A percentile compares a stretch with the other conserved stretches of the same genome.
phyloP scores from a whole-genome alignment of 2,329 filamentous ascomycete species.

The Colletotrichum sp. region DNA sequence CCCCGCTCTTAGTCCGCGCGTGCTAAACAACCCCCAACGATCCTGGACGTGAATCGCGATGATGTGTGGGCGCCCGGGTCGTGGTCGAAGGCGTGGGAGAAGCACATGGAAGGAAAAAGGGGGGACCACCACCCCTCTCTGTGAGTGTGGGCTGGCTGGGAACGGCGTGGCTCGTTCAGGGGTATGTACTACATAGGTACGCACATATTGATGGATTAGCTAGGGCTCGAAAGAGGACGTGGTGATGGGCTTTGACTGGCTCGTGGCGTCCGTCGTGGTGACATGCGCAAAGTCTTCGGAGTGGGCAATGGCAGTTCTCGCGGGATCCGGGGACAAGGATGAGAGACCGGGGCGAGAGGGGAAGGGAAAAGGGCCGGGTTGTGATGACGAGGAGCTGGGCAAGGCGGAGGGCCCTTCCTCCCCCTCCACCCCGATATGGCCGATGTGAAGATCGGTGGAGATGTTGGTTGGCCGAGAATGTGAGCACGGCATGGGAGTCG shows the following conservation, averaged over 20 bases:
- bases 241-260: not conserved
- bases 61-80: not conserved
- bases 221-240: not conserved
- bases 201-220: not conserved
- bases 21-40: not conserved
- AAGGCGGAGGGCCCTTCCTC: not conserved
- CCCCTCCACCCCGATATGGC: not conserved
- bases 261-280: not conserved
- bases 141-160: not conserved
- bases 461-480: slow-evolving; percentile 1
- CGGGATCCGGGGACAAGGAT: not conserved
- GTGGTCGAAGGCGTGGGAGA: not conserved
- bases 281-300: not conserved
- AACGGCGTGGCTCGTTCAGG: not conserved
- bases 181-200: not conserved
- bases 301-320: not conserved
- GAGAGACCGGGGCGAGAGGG: not conserved
- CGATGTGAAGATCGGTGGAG: slow-evolving; percentile 12
- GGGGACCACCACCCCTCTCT: not conserved
- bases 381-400: not conserved
- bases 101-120: not conserved
- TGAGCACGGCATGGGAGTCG: not conserved
- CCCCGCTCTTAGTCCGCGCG: not conserved
- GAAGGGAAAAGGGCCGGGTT: not conserved
- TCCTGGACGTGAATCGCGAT: not conserved